phyloP scores from a whole-genome alignment of 116 monocot genomes.

The Papilionanthe hybrid region DNA sequence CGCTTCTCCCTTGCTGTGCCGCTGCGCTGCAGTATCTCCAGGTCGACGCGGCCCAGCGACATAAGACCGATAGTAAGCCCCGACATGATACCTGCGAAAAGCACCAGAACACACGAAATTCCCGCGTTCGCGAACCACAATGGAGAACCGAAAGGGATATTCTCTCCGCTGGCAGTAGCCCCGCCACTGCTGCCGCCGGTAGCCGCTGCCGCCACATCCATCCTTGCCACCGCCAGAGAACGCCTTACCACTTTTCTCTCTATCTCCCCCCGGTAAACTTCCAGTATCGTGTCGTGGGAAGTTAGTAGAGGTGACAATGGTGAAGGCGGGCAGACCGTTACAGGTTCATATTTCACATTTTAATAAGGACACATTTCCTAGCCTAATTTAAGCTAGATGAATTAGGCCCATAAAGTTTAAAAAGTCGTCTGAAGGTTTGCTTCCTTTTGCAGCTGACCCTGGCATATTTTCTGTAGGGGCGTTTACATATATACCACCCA shows the following conservation, averaged over 20 bases:
- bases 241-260: background rate
- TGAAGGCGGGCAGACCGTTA: too few species aligned
- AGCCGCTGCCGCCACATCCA: constrained; percentile 7
- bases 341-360: too few species aligned
- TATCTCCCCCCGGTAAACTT: too few species aligned
- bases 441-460: too few species aligned
- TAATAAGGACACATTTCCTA: too few species aligned
- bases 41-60: constrained; percentile 62
- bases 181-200: constrained; percentile 5
- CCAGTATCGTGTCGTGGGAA: too few species aligned
- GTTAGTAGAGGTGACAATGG: too few species aligned
- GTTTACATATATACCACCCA: too few species aligned
- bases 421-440: too few species aligned
- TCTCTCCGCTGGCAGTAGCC: constrained; percentile 19
- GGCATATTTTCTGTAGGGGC: too few species aligned
- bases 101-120: constrained; percentile 54
- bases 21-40: constrained; percentile 62
- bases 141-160: constrained; percentile 31
- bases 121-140: constrained; percentile 44
- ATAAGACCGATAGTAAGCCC: constrained; percentile 62
- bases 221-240: constrained; percentile 19
- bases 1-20: constrained; percentile 46
- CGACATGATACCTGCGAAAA: constrained; percentile 69
- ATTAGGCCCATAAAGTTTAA: too few species aligned
- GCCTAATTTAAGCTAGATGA: too few species aligned